Evolutionary conservation across 345 rosid species (phyloP), one percentile per base, ranked within the genome.

Genomic region (Passiflora organensis): DNA sequence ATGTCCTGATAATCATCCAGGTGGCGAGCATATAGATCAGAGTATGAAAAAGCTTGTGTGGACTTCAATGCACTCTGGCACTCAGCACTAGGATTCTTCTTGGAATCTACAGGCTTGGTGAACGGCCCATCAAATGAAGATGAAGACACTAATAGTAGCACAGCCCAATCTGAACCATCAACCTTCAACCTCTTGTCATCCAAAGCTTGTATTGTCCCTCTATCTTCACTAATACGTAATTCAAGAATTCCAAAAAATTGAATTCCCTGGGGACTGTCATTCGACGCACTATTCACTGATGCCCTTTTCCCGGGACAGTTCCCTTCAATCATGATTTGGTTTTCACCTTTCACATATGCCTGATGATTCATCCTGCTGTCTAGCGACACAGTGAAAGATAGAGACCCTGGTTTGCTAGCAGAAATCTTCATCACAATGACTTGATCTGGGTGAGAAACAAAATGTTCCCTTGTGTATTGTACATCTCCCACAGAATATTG

Each of bases 111-210:
- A 32, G 99, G 96, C 63, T 71, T 72, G 1, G 68, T 77, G 60
- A 86, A 80, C 21, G 99, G 93, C 9, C 96, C 95, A 9, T 82
- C 89, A 63, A 89, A 93, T 10, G 89, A 84, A 62, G 99, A 86
- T 25, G 89, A 73, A 65, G 90, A 80, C 11, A 68, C 72, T 16
- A 89, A 64, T 53, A 62, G 64, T 57, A 89, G 50, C 68, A 86
- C 78, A 11, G 79, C 93, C 95, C 94, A 86, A 67, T 84, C 95
- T 0, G 87, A 72, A 22, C 90, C 83, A 37, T 80, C 73, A 53
- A 93, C 89, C 67, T 72, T 88, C 59, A 93, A 71, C 71, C 69
- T 89, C 58, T 71, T 72, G 58, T 70, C 87, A 69, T 72, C 82
- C 62, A 81, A 48, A 65, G 74, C 59, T 59, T 57, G 49, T 43